Evolutionary conservation across 345 rosid species (phyloP).

Genomic region (Viola odorata): DNA sequence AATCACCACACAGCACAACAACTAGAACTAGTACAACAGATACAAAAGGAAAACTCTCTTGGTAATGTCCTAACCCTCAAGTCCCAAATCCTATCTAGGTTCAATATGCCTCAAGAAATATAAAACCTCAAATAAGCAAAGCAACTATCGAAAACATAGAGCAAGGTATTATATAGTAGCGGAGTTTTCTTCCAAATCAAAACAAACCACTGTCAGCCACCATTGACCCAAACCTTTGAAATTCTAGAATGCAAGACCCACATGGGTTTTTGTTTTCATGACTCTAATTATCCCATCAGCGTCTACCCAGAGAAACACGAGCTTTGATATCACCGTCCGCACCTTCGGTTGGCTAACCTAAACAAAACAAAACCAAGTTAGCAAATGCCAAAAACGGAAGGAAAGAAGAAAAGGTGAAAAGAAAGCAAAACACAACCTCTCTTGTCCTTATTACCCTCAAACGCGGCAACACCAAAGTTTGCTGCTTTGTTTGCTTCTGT

Average conservation of each 20-base stretch:
- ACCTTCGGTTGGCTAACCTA: not conserved
- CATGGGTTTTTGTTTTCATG: constrained; percentile 4
- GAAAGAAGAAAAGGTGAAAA: not conserved
- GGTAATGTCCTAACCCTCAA: constrained; percentile 8
- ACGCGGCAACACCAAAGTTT: constrained; percentile 2
- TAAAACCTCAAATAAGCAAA: constrained; percentile 10
- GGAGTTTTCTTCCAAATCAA: constrained; percentile 7
- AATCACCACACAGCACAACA: constrained; percentile 5
- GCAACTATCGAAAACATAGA: constrained; percentile 6
- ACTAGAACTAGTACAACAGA: not conserved
- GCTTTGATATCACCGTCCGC: constrained; percentile 7
- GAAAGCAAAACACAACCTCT: constrained; percentile 2
- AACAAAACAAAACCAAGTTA: not conserved
- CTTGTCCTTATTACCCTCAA: not conserved
- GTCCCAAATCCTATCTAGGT: not conserved
- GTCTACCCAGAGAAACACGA: constrained; percentile 1
- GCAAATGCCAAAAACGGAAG: not conserved
- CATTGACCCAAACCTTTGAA: constrained; percentile 2
- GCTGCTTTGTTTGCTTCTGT: not conserved
- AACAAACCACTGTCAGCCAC: constrained; percentile 5
- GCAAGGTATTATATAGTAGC: constrained; percentile 1
- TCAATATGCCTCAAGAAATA: not conserved
- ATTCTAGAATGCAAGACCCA: constrained; percentile 1
- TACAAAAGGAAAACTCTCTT: constrained; percentile 1
- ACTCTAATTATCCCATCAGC: not conserved